These are phyloP conservation scores for Meyerozyma elateridarum DNA, from an alignment of 1,139 yeast species.

Conservation along the genomic window DNA sequence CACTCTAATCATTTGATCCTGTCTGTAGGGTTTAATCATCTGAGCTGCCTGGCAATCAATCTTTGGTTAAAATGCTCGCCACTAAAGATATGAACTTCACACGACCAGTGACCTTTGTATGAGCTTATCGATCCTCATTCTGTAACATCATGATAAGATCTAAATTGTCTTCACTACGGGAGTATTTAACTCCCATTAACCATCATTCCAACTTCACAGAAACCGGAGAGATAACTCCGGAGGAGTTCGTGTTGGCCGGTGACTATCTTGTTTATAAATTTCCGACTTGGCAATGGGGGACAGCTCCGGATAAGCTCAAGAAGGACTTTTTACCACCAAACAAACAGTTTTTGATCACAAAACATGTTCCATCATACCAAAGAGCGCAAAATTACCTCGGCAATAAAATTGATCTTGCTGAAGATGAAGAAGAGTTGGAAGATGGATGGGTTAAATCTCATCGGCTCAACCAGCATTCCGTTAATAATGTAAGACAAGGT, in stretches of 20 bases:
- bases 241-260: constrained; percentile 90
- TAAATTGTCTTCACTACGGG: constrained; percentile 78
- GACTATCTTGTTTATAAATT: constrained; percentile 85
- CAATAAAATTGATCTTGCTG: neutral
- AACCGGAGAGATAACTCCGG: constrained; percentile 93
- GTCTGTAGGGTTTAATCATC: too few species aligned
- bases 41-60: too few species aligned
- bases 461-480: constrained; percentile 4
- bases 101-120: too few species aligned
- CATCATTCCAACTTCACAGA: constrained; percentile 75
- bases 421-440: constrained; percentile 18
- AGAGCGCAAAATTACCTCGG: constrained; percentile 59
- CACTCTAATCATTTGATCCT: too few species aligned
- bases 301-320: constrained; percentile 56
- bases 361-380: constrained; percentile 80
- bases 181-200: constrained; percentile 85
- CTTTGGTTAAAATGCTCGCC: neutral
- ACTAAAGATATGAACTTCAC: too few species aligned
- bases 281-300: constrained; percentile 96
- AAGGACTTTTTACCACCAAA: constrained; percentile 78
- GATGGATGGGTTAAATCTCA: constrained; percentile 57
- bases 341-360: constrained; percentile 81
- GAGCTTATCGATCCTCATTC: neutral
- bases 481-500: constrained; percentile 11
- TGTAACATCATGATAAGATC: constrained; percentile 66